Evolutionary conservation across 2,329 filamentous ascomycete genomes (phyloP), one percentile per base, ranked within the genome.

Genomic region (Fusarium piperis): DNA sequence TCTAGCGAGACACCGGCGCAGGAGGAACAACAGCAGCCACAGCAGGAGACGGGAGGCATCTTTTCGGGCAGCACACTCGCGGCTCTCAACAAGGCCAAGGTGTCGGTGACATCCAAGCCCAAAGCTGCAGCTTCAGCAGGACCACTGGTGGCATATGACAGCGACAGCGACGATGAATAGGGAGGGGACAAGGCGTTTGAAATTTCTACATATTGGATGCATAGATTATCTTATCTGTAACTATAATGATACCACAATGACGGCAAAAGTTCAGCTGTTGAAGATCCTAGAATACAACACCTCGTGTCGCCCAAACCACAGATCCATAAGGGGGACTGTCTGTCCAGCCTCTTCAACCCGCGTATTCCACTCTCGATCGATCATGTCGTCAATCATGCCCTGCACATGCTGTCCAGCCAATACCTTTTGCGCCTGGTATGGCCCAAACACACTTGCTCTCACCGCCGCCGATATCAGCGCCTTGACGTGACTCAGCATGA

Each of bases 101-200:
- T 89, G 4, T 80, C 87, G 10, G 84, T 90, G 56, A 84, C 88
- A 44, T 84, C 86, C 33, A 89, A 88, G 78, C 81, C 85, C 26
- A 86, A 90, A 59, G 81, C 87, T 11, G 82, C 87, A 10, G 83
- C 87, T 11, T 72, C 89, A 30, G 81, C 88, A 18, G 94, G 93
- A 2, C 93, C 94, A 8, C 83, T 98, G 72, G 96, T 98, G 20
- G 93, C 88, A 28, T 99, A 99, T 78, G 94, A 96, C 81, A 93
- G 94, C 78, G 94, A 97, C 81, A 93, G 94, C 78, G 95, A 97
- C 67, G 92, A 86, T 62, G 83, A 86, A 77, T 83, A 81, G 79
- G 70, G 23, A 23, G 23, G 23, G 44, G 53, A 67, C 69, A 76
- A 76, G 65, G 77, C 67, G 72, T 73, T 74, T 77, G 62, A 65